Evolutionary conservation across 352 stramenopile genomes (phyloP), one percentile per base, ranked within the genome.

Genomic region (Pythium myriotylum): DNA sequence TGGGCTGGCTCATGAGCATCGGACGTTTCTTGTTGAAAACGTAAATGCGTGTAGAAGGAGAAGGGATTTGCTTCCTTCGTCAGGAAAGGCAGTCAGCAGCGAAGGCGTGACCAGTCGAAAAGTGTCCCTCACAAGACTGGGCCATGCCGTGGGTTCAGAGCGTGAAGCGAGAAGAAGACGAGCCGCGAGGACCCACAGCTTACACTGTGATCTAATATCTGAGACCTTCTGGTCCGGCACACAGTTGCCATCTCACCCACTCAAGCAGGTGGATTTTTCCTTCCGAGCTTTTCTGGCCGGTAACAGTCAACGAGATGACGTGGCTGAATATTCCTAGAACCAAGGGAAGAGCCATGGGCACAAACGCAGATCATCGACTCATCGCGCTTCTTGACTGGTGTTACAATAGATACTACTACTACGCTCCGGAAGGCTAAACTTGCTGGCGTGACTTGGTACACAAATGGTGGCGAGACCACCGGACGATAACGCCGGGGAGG

Each of bases 211-310:
- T 51, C 45, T 51, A 51, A 51, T 51, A 51, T 51, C 27, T 51
- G 45, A 51, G 45, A 32, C 23, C 12, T 35, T 29, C 23, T 51
- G 12, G 23, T 32, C 20, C 45, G 7, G 45, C 17, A 1, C 33
- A 51, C 20, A 51, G 45, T 51, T 26, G 45, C 45, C 45, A 29
- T 51, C 33, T 51, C 45, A 51, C 20, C 37, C 13, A 17, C 37
- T 17, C 17, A 4, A 14, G 5, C 17, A 19, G 37, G 17, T 17
- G 13, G 8, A 43, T n/a, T 20, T 20, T 43, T 43, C 37, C 37
- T 43, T 35, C 29, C 29, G 29, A 10, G 29, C 29, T 35, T 35
- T 10, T 35, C 29, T 35, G 29, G 5, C 29, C 29, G 5, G 29
- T 10, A 10, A 35, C 29, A 35, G 29, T 35, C 29, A 35, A 35